These are phyloP conservation scores for Castanea sativa DNA, from an alignment of 306 rosid genomes.

Conservation along the genomic window DNA sequence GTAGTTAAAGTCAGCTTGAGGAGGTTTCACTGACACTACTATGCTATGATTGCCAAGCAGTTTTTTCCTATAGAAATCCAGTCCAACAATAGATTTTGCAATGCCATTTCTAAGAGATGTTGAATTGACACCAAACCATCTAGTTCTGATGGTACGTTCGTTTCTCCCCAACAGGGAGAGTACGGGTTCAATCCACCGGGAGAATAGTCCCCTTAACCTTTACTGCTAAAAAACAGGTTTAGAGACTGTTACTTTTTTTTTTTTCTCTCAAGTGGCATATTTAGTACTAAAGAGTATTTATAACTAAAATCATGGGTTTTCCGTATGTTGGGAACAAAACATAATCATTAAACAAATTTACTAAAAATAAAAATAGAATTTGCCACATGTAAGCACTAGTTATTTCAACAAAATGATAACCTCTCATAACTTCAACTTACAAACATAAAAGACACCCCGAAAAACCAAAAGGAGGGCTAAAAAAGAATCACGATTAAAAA, in stretches of 20 bases:
- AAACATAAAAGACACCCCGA: background rate
- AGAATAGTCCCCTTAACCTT: too few relatives aligned
- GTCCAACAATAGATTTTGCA: background rate
- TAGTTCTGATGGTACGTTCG: too few relatives aligned
- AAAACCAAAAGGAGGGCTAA: background rate
- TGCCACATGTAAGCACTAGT: background rate
- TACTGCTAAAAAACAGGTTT: too few relatives aligned
- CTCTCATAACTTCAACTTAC: background rate
- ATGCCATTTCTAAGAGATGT: background rate
- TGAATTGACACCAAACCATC: too few relatives aligned
- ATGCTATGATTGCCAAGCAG: background rate
- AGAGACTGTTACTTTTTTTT: too few relatives aligned
- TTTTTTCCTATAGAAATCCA: background rate
- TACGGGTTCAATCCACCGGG: too few relatives aligned
- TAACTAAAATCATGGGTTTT: background rate
- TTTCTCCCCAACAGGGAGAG: too few relatives aligned
- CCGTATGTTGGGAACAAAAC: background rate
- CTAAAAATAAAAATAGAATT: too few relatives aligned
- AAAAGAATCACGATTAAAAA: background rate
- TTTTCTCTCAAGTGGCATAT: background rate
- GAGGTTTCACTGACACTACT: background rate
- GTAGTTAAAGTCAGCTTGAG: background rate
- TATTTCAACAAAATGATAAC: background rate
- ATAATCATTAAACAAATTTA: background rate
- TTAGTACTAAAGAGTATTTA: background rate